phyloP scores from a whole-genome alignment of 441 rosid genomes.

The Sinapis alba region DNA sequence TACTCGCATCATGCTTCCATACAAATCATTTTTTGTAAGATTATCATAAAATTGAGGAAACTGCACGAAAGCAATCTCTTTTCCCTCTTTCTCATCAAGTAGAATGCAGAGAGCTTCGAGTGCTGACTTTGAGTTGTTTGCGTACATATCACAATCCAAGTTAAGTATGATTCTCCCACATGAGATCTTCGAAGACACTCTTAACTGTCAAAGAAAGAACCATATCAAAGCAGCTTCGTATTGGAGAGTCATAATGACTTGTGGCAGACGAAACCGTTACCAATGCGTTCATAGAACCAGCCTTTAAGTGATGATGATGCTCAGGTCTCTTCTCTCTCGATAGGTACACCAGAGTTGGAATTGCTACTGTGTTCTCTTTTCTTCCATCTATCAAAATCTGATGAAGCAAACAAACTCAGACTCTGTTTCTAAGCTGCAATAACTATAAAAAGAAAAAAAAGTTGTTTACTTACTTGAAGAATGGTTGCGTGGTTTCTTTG shows the following conservation, averaged over 20 bases:
- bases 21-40: slow-evolving; percentile 58
- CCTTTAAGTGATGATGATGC: too few species aligned
- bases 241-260: not conserved
- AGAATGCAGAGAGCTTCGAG: slow-evolving; percentile 77
- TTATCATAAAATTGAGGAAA: slow-evolving; percentile 57
- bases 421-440: too few species aligned
- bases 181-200: slow-evolving; percentile 68
- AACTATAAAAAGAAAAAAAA: too few species aligned
- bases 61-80: slow-evolving; percentile 69
- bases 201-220: slow-evolving; percentile 44
- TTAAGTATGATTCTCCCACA: slow-evolving; percentile 60
- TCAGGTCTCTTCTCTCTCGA: too few species aligned
- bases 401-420: too few species aligned
- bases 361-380: too few species aligned
- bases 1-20: slow-evolving; percentile 46
- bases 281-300: too few species aligned
- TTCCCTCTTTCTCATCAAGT: slow-evolving; percentile 69
- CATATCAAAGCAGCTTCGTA: not conserved
- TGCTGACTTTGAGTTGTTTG: slow-evolving; percentile 53
- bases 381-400: too few species aligned
- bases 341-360: too few species aligned
- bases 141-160: slow-evolving; percentile 88
- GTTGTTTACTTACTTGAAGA: too few species aligned
- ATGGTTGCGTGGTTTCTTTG: too few species aligned
- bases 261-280: too few species aligned